Percentiles rank a stretch among this genome's conserved stretches.
These are phyloP conservation scores for Xylaria grammica DNA, from an alignment of 495 filamentous ascomycete species.

Conservation along the genomic window DNA sequence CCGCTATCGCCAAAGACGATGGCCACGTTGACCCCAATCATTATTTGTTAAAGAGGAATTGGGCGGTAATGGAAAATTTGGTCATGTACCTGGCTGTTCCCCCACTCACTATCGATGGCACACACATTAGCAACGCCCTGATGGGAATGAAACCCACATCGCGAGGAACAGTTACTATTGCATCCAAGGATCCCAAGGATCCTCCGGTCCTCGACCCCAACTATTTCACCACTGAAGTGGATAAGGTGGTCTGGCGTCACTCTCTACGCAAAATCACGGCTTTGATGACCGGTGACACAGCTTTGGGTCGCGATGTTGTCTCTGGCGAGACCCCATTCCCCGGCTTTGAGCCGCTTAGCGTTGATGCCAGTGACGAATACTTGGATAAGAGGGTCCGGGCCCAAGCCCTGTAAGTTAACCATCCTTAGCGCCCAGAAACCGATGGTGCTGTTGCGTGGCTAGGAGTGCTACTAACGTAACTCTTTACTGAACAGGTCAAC, in stretches of 20 bases:
- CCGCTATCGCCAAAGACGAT: slow-evolving; percentile 42
- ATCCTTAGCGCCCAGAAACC: no score
- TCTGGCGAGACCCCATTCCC: slow-evolving; percentile 18
- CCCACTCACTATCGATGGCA: slow-evolving; percentile 43
- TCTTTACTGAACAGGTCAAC: no score
- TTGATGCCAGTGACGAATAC: slow-evolving; percentile 27
- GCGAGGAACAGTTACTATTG: slow-evolving; percentile 47
- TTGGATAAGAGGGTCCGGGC: slow-evolving; percentile 23
- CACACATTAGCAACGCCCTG: slow-evolving; percentile 40
- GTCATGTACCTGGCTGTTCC: slow-evolving; percentile 16
- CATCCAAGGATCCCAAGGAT: slow-evolving; percentile 35
- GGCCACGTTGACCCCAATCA: slow-evolving; percentile 23
- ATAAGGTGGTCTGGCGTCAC: slow-evolving; percentile 24
- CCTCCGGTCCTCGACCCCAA: slow-evolving; percentile 50
- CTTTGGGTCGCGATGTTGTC: slow-evolving; percentile 21
- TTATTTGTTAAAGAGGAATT: slow-evolving; percentile 21
- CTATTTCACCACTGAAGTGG: slow-evolving; percentile 44
- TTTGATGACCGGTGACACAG: slow-evolving; percentile 23
- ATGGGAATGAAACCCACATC: slow-evolving; percentile 46
- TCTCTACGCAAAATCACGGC: slow-evolving; percentile 6
- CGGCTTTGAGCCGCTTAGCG: slow-evolving; percentile 19
- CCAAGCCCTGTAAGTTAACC: slow-evolving; percentile 20
- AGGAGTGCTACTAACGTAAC: no score
- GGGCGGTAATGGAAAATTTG: slow-evolving; percentile 25
- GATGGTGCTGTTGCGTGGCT: no score